A percentile compares a stretch with the other conserved stretches of the same genome.
Conservation (phyloP, 2,329 filamentous ascomycete species). For the Volutella citrinella region DNA sequence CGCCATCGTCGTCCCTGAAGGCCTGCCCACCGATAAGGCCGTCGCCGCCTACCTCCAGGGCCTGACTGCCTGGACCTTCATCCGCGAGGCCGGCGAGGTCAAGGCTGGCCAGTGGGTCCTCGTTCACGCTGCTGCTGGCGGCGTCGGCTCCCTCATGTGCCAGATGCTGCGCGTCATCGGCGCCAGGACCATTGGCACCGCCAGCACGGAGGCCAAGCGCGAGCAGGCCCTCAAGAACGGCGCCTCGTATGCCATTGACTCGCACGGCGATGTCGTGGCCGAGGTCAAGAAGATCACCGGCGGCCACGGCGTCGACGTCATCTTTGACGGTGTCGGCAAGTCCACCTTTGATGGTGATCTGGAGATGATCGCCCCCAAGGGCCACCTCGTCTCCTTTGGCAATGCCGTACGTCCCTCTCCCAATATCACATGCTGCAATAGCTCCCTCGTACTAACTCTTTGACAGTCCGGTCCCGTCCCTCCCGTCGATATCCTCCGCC, state of each 20-base stretch:
- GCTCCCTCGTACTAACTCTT: constrained; percentile 14
- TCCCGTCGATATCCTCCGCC: constrained; percentile 54
- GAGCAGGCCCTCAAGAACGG: constrained; percentile 67
- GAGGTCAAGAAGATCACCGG: constrained; percentile 68
- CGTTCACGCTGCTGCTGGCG: constrained; percentile 82
- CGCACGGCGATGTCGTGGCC: constrained; percentile 55
- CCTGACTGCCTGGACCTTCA: constrained; percentile 76
- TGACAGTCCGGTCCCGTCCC: constrained; percentile 65
- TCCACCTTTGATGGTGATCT: constrained; percentile 78
- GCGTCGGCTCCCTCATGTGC: constrained; percentile 71
- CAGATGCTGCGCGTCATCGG: constrained; percentile 72
- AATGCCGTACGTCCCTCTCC: constrained; percentile 55
- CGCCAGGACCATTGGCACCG: constrained; percentile 76
- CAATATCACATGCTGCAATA: too few relatives aligned
- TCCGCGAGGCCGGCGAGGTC: constrained; percentile 73
- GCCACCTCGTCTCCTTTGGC: constrained; percentile 73
- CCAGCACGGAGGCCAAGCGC: constrained; percentile 69
- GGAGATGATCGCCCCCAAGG: constrained; percentile 72
- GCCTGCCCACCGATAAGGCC: constrained; percentile 58
- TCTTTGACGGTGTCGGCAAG: constrained; percentile 86
- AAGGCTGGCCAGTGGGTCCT: constrained; percentile 77
- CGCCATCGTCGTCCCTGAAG: constrained; percentile 62
- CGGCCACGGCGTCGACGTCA: constrained; percentile 69
- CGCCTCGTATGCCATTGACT: constrained; percentile 70
- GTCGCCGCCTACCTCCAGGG: constrained; percentile 76